Evolutionary conservation across 768 basidiomycete species (phyloP).

Genomic region (Leccinellum albellum): DNA sequence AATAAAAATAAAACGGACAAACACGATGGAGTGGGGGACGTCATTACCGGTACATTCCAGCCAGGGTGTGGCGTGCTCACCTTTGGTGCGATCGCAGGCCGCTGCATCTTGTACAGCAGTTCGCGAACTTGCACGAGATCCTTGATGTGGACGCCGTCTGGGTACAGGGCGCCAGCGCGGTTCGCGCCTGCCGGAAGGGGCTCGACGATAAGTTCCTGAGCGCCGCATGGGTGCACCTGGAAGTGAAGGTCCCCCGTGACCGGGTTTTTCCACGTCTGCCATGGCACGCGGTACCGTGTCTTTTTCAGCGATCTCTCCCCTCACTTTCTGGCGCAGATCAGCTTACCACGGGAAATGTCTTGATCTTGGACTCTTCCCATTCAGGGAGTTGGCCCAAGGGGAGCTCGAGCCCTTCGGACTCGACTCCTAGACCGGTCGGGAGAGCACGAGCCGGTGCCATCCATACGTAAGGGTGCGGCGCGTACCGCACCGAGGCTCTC

Average conservation of each 20-base stretch:
- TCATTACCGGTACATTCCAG: neutral
- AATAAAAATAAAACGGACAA: neutral
- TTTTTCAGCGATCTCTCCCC: neutral
- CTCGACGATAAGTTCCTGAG: constrained; percentile 61
- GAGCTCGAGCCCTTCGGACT: constrained; percentile 71
- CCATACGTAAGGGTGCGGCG: constrained; percentile 89
- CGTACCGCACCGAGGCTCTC: constrained; percentile 68
- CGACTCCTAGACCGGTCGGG: constrained; percentile 81
- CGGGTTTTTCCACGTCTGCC: constrained; percentile 88
- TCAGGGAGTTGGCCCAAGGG: constrained; percentile 62
- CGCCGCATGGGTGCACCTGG: constrained; percentile 86
- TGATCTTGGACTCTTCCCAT: constrained; percentile 78
- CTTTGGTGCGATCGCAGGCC: constrained; percentile 81
- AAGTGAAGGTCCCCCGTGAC: constrained; percentile 78
- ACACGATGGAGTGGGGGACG: neutral
- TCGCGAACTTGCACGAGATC: constrained; percentile 70
- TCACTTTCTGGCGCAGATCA: neutral
- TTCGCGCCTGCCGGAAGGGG: constrained; percentile 62
- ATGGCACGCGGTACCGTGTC: neutral
- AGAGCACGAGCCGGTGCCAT: constrained; percentile 74
- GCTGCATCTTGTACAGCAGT: constrained; percentile 80
- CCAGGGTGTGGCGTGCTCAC: constrained; percentile 30
- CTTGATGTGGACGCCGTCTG: constrained; percentile 74
- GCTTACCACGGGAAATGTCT: constrained; percentile 63
- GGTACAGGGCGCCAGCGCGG: constrained; percentile 67